A percentile compares a stretch with the other conserved stretches of the same genome.
phyloP scores from a whole-genome alignment of 305 asterid genomes.

The Euphrasia arctica region DNA sequence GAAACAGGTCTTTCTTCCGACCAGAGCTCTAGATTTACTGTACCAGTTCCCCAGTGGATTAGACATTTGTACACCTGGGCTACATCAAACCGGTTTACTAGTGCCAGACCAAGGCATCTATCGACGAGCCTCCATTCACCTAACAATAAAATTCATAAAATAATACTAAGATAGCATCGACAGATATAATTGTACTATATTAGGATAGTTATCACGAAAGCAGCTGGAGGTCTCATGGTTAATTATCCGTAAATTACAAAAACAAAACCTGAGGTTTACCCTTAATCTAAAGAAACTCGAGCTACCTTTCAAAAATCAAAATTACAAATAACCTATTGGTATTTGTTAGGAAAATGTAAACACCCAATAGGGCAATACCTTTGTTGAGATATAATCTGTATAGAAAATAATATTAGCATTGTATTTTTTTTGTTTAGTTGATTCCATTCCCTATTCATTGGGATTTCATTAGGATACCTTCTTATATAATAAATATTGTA shows the following conservation, averaged over 20 bases:
- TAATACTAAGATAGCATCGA: background rate
- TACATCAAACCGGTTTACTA: slow-evolving; percentile 62
- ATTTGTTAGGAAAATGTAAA: too few relatives aligned
- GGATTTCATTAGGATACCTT: too few relatives aligned
- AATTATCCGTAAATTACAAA: too few relatives aligned
- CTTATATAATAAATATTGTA: too few relatives aligned
- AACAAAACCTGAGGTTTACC: background rate
- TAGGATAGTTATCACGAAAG: background rate
- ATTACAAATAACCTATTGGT: background rate
- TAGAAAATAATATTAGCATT: too few relatives aligned
- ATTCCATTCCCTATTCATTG: too few relatives aligned
- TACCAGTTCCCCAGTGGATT: slow-evolving; percentile 77
- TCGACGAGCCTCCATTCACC: slow-evolving; percentile 95
- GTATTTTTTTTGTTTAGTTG: too few relatives aligned
- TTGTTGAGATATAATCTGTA: too few relatives aligned
- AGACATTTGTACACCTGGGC: slow-evolving; percentile 66
- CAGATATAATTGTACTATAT: background rate
- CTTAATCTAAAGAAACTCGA: background rate
- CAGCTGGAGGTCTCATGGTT: too few relatives aligned
- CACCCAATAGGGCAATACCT: background rate
- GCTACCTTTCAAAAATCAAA: background rate
- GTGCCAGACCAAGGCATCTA: slow-evolving; percentile 55
- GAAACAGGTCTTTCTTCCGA: slow-evolving; percentile 92
- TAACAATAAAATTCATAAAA: slow-evolving; percentile 22
- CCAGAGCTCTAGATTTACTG: slow-evolving; percentile 84